These are phyloP conservation scores for Perkinsus olseni DNA, from an alignment of 169 alveolate species.

Conservation along the genomic window DNA sequence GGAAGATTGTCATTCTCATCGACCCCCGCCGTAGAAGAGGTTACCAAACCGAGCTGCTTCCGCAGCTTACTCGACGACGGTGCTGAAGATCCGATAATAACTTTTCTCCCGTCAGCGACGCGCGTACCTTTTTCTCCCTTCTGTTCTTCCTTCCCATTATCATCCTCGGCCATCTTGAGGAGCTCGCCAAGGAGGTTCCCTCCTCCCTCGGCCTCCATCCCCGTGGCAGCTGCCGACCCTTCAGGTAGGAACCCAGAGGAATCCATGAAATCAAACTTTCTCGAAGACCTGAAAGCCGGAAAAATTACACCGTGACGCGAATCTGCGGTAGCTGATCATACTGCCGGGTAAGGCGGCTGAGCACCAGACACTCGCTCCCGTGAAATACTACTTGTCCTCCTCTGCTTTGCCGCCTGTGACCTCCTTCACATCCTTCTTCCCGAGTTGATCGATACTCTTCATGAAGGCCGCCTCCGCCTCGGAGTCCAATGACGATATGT, in stretches of 20 bases:
- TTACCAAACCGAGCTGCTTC: neutral
- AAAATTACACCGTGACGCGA: too few relatives aligned
- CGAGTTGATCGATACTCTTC: neutral
- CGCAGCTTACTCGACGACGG: neutral
- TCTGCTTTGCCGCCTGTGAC: neutral
- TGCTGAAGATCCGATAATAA: neutral
- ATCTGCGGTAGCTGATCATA: too few relatives aligned
- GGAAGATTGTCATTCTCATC: neutral
- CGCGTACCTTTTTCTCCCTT: neutral
- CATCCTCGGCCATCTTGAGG: neutral
- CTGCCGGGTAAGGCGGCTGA: too few relatives aligned
- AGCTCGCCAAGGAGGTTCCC: neutral
- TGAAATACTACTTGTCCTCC: neutral
- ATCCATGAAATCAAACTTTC: neutral
- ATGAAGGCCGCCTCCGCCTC: neutral
- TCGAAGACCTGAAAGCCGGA: neutral
- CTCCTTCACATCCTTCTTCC: neutral
- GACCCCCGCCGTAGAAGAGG: neutral
- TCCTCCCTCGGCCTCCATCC: neutral
- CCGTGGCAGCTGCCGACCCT: neutral
- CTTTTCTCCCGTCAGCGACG: neutral
- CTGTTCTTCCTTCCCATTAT: neutral
- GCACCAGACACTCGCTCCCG: neutral
- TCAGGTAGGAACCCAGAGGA: neutral
- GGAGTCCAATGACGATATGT: neutral